These are phyloP conservation scores for Tetrapisispora fleetii DNA, from an alignment of 805 yeast genomes.

Conservation along the genomic window DNA sequence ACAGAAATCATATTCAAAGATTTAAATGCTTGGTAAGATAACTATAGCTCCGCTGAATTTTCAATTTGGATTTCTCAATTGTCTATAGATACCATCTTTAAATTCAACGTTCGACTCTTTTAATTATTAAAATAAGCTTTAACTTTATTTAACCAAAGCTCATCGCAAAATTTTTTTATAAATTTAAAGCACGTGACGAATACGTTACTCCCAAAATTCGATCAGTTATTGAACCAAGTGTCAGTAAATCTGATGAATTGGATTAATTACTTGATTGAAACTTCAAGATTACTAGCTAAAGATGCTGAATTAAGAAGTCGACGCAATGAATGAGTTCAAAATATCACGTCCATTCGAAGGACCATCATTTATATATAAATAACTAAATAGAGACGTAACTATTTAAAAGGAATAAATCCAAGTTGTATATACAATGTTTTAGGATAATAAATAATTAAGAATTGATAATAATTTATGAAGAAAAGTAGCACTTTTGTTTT, in stretches of 20 bases:
- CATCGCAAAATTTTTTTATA: constrained; percentile 1
- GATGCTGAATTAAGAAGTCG: no score
- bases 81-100: background rate
- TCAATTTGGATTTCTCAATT: background rate
- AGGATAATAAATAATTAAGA: constrained; percentile 1
- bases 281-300: no score
- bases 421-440: background rate
- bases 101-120: background rate
- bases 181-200: background rate
- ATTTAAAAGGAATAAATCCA: background rate
- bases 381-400: background rate
- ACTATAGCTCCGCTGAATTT: no score
- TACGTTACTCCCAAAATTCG: no score
- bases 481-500: background rate
- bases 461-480: constrained; percentile 1
- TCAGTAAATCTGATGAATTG: no score
- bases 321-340: background rate
- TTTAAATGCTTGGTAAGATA: background rate
- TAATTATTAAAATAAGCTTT: no score
- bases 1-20: constrained; percentile 3
- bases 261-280: no score
- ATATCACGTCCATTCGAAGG: constrained; percentile 2
- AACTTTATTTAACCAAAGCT: background rate
- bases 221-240: no score
- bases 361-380: constrained; percentile 1